phyloP scores from a whole-genome alignment of 768 basidiomycete species.

The Boletellus sp. region DNA sequence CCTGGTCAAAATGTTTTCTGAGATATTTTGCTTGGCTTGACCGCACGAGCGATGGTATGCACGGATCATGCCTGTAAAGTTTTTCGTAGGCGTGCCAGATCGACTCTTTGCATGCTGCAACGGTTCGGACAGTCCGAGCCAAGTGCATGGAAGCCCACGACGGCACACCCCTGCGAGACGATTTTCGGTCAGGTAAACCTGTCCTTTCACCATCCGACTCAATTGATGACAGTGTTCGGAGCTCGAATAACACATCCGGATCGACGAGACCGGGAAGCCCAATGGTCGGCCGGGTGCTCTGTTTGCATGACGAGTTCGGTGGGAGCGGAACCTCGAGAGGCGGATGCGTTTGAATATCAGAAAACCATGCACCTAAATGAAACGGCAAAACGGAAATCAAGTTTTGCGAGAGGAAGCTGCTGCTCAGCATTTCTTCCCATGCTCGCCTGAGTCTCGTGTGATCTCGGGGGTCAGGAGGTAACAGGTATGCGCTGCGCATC shows the following conservation, averaged over 20 bases:
- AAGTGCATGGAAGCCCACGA: conserved; percentile 64
- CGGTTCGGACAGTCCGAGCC: conserved; percentile 51
- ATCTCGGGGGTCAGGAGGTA: conserved; percentile 49
- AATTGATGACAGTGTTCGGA: conserved; percentile 25
- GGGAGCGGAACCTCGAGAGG: conserved; percentile 54
- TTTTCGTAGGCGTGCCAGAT: conserved; percentile 62
- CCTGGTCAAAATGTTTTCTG: conserved; percentile 17
- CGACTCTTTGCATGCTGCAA: conserved; percentile 64
- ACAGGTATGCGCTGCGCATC: conserved; percentile 9
- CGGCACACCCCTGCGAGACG: conserved; percentile 32
- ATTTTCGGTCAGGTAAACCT: conserved; percentile 10
- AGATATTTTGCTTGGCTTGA: conserved; percentile 32
- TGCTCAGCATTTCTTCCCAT: conserved; percentile 66
- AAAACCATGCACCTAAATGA: conserved; percentile 57
- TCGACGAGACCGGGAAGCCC: conserved; percentile 24
- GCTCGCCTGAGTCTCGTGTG: conserved; percentile 58
- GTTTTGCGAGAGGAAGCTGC: conserved; percentile 51
- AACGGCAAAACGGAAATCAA: conserved; percentile 62
- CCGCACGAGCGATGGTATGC: conserved; percentile 37
- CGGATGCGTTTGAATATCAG: conserved; percentile 47
- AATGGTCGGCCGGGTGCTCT: conserved; percentile 11
- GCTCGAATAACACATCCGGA: conserved; percentile 31
- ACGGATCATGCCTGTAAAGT: conserved; percentile 39
- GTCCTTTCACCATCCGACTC: conserved; percentile 29
- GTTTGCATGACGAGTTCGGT: conserved; percentile 39